Conservation (phyloP, 139 green algal species). For the Tetraselmis striata region DNA sequence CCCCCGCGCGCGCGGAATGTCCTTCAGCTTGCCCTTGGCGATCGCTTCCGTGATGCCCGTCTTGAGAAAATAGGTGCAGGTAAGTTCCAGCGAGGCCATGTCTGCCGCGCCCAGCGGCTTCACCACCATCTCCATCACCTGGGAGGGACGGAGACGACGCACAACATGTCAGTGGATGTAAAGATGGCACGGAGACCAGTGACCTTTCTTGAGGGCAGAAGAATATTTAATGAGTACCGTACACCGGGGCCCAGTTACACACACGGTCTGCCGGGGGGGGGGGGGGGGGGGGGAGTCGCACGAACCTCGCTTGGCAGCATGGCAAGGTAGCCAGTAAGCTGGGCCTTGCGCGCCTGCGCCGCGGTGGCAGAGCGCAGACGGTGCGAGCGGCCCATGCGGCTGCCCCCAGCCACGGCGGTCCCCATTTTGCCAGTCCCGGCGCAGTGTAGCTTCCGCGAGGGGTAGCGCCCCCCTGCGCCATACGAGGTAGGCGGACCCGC, state of each 20-base stretch:
- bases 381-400: background rate
- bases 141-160: conserved; percentile 4
- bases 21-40: conserved; percentile 41
- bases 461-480: background rate
- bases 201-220: too few relatives aligned
- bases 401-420: too few relatives aligned
- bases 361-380: background rate
- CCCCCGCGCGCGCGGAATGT: conserved; percentile 53
- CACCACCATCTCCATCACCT: conserved; percentile 59
- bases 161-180: too few relatives aligned
- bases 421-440: background rate
- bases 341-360: background rate
- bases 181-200: too few relatives aligned
- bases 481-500: background rate
- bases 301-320: background rate
- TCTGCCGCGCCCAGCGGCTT: conserved; percentile 42
- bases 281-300: too few relatives aligned
- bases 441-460: background rate
- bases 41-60: conserved; percentile 49
- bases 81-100: conserved; percentile 55
- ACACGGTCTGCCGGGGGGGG: too few relatives aligned
- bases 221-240: too few relatives aligned
- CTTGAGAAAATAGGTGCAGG: conserved; percentile 53
- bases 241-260: too few relatives aligned
- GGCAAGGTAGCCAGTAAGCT: background rate